Percentiles rank a stretch among this genome's conserved stretches.
These are phyloP conservation scores for Purpureocillium takamizusanense DNA, from an alignment of 2,329 filamentous ascomycete species.

Conservation along the genomic window DNA sequence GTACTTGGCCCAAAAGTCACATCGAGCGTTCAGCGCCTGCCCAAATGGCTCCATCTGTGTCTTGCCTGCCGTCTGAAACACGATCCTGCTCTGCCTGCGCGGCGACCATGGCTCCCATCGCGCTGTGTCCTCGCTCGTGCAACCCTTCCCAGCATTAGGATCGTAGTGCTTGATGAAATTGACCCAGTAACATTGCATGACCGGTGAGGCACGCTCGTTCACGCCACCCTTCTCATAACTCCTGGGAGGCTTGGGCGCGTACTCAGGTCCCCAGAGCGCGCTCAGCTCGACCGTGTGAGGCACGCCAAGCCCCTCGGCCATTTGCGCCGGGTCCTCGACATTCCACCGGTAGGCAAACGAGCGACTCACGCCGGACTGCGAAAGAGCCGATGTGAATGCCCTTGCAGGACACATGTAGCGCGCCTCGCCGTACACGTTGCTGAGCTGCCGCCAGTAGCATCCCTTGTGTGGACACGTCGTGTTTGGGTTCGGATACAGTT, in stretches of 20 bases:
- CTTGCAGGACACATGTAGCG: constrained; percentile 26
- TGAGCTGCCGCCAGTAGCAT: constrained; percentile 26
- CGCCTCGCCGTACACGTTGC: constrained; percentile 25
- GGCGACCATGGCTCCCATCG: constrained; percentile 30
- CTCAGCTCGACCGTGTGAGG: constrained; percentile 58
- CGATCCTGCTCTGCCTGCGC: constrained; percentile 20
- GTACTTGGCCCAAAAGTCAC: constrained; percentile 14
- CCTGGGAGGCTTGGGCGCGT: constrained; percentile 39
- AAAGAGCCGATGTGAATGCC: constrained; percentile 18
- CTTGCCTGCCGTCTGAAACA: constrained; percentile 29
- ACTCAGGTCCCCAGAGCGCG: constrained; percentile 58
- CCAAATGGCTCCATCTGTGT: constrained; percentile 29
- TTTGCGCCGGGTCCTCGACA: constrained; percentile 48
- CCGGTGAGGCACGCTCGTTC: constrained; percentile 48
- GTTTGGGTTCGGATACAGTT: constrained; percentile 25
- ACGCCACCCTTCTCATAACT: constrained; percentile 43
- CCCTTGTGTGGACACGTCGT: constrained; percentile 20
- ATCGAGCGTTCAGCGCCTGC: constrained; percentile 14
- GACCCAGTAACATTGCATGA: constrained; percentile 65
- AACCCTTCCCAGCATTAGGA: constrained; percentile 41
- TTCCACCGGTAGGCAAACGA: constrained; percentile 65
- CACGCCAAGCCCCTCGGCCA: constrained; percentile 49
- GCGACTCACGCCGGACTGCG: constrained; percentile 19
- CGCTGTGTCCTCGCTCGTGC: constrained; percentile 19
- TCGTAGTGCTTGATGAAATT: constrained; percentile 60